Evolutionary conservation across 73 alveolate species (phyloP).

Genomic region (Effrenium voratum): DNA sequence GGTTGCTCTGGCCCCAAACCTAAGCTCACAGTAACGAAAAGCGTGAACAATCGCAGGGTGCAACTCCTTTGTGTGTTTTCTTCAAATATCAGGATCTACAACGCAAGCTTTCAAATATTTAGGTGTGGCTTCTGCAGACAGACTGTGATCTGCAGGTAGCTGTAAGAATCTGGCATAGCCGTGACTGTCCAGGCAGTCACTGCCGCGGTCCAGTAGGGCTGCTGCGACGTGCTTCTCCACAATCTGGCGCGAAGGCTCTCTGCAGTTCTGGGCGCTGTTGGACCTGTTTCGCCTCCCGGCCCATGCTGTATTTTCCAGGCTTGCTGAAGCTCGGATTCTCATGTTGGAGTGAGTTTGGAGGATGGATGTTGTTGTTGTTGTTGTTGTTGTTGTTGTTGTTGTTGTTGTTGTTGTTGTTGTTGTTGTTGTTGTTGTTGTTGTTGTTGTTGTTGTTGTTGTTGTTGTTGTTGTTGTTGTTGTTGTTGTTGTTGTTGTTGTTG

Average conservation of each 20-base stretch:
- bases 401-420: neutral
- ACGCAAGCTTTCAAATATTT: neutral
- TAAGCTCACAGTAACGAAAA: neutral
- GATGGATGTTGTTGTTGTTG: neutral
- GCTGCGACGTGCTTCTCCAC: neutral
- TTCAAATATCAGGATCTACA: neutral
- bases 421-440: neutral
- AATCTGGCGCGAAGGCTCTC: neutral
- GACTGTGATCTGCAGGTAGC: neutral
- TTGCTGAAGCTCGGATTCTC: no score
- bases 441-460: neutral
- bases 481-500: neutral
- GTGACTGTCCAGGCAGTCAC: conserved; percentile 39
- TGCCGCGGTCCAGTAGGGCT: conserved; percentile 45
- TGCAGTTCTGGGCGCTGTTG: no score
- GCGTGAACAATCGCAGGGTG: neutral
- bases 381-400: neutral
- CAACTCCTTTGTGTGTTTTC: neutral
- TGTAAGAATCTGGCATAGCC: conserved; percentile 53
- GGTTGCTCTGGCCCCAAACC: conserved; percentile 72
- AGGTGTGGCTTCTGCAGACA: neutral
- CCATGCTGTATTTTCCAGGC: no score
- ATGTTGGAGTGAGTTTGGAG: no score
- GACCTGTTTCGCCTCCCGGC: no score
- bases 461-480: neutral